phyloP scores from a whole-genome alignment of 139 green algal genomes.

The Astrephomene gubernaculifera region DNA sequence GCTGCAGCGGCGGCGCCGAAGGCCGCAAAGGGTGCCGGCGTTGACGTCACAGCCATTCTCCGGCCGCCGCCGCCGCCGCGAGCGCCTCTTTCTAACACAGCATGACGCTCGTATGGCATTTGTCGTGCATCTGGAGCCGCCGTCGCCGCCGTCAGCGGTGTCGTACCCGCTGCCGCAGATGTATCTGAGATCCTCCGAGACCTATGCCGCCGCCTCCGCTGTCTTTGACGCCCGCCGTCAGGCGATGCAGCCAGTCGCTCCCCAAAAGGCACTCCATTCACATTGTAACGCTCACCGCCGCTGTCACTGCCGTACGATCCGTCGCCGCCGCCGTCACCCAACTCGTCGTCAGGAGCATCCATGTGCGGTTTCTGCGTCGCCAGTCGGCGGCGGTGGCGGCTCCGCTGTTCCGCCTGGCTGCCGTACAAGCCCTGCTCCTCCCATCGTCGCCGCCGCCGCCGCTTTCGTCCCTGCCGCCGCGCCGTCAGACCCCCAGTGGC shows the following conservation, averaged over 20 bases:
- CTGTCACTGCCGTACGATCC: background rate
- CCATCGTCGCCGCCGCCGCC: background rate
- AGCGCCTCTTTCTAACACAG: background rate
- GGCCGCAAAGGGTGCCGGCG: slow-evolving; percentile 13
- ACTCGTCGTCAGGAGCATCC: background rate
- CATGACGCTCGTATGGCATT: background rate
- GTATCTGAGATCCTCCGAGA: background rate
- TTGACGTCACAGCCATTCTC: background rate
- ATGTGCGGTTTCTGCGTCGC: background rate
- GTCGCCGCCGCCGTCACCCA: background rate
- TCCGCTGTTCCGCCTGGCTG: background rate
- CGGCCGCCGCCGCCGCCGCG: background rate
- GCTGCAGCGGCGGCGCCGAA: slow-evolving; percentile 6
- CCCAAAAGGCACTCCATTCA: slow-evolving; percentile 6
- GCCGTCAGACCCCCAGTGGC: slow-evolving; percentile 1
- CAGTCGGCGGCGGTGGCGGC: slow-evolving; percentile 21
- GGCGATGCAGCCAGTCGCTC: background rate
- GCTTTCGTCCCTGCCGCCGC: background rate
- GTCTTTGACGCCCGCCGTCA: background rate
- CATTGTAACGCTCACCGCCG: background rate
- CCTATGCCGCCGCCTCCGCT: background rate
- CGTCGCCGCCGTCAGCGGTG: background rate
- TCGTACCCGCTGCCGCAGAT: background rate
- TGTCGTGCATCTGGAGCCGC: background rate
- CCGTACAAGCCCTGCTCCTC: background rate